These are phyloP conservation scores for Cyclostephanos tholiformis DNA, from an alignment of 108 stramenopile species.

Conservation along the genomic window DNA sequence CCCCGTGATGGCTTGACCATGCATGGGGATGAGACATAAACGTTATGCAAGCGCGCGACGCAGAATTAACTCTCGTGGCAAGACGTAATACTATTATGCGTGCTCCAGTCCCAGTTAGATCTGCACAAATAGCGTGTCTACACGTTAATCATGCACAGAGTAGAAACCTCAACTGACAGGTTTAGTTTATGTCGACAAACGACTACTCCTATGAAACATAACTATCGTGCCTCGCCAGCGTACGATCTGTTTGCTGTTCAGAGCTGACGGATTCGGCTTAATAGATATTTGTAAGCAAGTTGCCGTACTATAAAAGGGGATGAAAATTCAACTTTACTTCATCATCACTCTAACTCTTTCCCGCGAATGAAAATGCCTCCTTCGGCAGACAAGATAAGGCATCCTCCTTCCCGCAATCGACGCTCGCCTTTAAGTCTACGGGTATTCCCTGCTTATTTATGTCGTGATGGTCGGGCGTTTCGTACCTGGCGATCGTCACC, in stretches of 20 bases:
- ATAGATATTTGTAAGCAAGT: not conserved
- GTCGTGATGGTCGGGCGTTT: slow-evolving; percentile 85
- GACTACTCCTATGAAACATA: slow-evolving; percentile 5
- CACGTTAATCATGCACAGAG: too few species aligned
- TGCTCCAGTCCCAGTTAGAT: too few species aligned
- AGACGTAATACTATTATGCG: too few species aligned
- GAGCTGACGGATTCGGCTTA: not conserved
- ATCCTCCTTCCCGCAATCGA: slow-evolving; percentile 80
- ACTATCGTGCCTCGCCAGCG: not conserved
- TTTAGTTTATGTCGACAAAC: too few species aligned
- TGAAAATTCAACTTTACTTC: too few species aligned
- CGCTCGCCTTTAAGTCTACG: slow-evolving; percentile 58
- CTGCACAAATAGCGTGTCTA: too few species aligned
- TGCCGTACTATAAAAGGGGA: not conserved
- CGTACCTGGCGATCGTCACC: slow-evolving; percentile 88
- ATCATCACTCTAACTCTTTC: not conserved
- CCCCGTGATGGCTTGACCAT: not conserved
- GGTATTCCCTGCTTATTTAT: slow-evolving; percentile 87
- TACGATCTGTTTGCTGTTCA: not conserved
- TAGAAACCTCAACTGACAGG: too few species aligned
- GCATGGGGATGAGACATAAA: not conserved
- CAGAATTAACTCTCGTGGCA: too few species aligned
- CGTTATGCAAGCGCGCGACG: too few species aligned
- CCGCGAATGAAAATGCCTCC: slow-evolving; percentile 33
- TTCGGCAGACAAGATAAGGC: slow-evolving; percentile 63